phyloP scores from a whole-genome alignment of 73 alveolate species.

The Breviolum minutum region DNA sequence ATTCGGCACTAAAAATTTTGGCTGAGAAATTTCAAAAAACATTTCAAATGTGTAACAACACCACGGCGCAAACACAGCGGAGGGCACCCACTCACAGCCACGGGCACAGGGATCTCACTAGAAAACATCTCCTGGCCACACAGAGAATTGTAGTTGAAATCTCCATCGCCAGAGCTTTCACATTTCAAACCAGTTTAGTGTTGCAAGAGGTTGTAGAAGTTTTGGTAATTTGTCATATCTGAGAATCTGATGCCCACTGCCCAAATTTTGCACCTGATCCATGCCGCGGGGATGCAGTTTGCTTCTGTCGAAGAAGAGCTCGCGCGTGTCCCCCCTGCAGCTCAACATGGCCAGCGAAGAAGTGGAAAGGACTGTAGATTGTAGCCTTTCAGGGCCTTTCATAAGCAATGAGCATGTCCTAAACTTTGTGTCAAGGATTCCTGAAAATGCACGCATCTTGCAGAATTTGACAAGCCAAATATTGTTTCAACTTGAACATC shows the following conservation, averaged over 20 bases:
- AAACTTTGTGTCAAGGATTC: no score
- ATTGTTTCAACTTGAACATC: no score
- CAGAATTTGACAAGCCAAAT: no score
- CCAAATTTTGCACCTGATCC: constrained; percentile 19
- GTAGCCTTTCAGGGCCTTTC: not conserved
- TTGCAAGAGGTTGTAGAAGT: not conserved
- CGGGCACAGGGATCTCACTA: constrained; percentile 71
- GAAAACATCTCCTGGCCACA: constrained; percentile 60
- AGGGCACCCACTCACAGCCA: constrained; percentile 56
- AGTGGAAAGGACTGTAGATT: not conserved
- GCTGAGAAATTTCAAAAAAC: no score
- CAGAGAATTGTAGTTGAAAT: no score
- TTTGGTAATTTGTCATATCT: not conserved
- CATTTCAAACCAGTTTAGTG: not conserved
- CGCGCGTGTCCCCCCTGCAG: constrained; percentile 75
- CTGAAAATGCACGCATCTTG: no score
- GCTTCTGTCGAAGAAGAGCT: constrained; percentile 89
- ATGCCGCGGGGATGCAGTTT: constrained; percentile 83
- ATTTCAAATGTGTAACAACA: no score
- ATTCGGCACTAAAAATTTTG: no score
- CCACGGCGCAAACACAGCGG: not conserved
- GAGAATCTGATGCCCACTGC: not conserved
- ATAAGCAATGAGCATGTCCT: not conserved
- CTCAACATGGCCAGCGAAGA: not conserved
- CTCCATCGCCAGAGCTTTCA: not conserved